Percentiles rank a stretch among this genome's conserved stretches.
Conservation (phyloP, 2,329 filamentous ascomycete species). For the Eutypella sp. region DNA sequence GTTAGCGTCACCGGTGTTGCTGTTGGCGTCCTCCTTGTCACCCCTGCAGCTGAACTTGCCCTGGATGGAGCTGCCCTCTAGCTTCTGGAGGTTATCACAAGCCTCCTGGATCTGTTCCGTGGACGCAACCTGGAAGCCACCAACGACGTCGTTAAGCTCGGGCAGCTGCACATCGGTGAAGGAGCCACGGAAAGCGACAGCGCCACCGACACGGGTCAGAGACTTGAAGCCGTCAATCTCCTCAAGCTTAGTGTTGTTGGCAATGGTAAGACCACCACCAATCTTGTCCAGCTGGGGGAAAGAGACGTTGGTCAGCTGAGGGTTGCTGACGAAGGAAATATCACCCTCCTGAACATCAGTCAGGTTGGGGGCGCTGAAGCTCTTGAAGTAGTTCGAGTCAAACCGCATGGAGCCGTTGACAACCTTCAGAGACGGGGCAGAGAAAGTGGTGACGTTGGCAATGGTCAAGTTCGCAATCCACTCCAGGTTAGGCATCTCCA, state of each 20-base stretch:
- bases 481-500: conserved; percentile 73
- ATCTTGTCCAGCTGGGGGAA: conserved; percentile 65
- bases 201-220: conserved; percentile 68
- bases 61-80: conserved; percentile 39
- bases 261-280: conserved; percentile 75
- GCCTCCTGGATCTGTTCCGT: conserved; percentile 55
- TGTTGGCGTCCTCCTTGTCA: conserved; percentile 49
- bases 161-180: conserved; percentile 71
- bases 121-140: conserved; percentile 65
- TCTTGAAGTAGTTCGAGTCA: conserved; percentile 68
- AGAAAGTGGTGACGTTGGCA: conserved; percentile 71
- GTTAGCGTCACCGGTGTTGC: conserved; percentile 33
- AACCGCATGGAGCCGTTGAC: conserved; percentile 81
- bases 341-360: conserved; percentile 57
- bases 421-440: conserved; percentile 64
- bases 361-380: conserved; percentile 63
- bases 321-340: conserved; percentile 61
- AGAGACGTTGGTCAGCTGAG: conserved; percentile 65
- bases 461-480: conserved; percentile 78
- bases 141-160: conserved; percentile 60
- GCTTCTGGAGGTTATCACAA: conserved; percentile 50
- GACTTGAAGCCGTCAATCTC: conserved; percentile 62
- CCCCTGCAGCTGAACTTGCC: conserved; percentile 47
- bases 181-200: conserved; percentile 78
- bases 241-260: conserved; percentile 75